Evolutionary conservation across 768 basidiomycete genomes (phyloP), one percentile per base, ranked within the genome.

Genomic region (Auriculariales sp.): DNA sequence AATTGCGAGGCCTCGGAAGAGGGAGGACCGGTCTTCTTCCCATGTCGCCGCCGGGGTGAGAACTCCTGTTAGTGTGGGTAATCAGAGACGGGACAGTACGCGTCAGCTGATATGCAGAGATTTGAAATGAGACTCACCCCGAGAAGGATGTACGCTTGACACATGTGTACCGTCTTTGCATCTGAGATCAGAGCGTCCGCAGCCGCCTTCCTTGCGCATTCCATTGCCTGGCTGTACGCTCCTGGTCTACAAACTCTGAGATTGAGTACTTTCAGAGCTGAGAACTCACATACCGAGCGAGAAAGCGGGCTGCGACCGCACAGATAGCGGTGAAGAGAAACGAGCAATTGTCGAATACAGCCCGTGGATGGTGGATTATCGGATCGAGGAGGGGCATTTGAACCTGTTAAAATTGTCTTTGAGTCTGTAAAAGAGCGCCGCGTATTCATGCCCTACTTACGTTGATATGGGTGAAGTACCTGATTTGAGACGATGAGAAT

Each of bases 81-180:
- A 44, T 19, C 9, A n/a, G 14, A 44, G 6, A 25, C 39, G 85
- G 85, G 1, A 87, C 80, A 36, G 79, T 77, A 58, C 83, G 87
- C n/a, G n/a, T n/a, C n/a, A n/a, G n/a, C n/a, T n/a, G n/a, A n/a
- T n/a, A n/a, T n/a, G n/a, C 39, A 19, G 5, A 25, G 11, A 19
- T 4, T 9, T 6, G 39, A 24, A 12, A 24, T 7, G 19, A 24
- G 19, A 24, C 39, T 44, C 46, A 83, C 74, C 55, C 81, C 82
- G 81, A 89, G 81, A 47, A 95, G 71, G 46, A 95, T 79, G 57
- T 93, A 95, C 3, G 91, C 91, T 61, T 95, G 91, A 46, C 83
- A 83, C 1, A 93, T 70, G 62, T 95, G 90, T 45, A 93, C 83
- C 10, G 83, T 85, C 64, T 68, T 64, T 60, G 59, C 62, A 19